Conservation (phyloP, 352 stramenopile species). For the Plasmopara muralis region DNA sequence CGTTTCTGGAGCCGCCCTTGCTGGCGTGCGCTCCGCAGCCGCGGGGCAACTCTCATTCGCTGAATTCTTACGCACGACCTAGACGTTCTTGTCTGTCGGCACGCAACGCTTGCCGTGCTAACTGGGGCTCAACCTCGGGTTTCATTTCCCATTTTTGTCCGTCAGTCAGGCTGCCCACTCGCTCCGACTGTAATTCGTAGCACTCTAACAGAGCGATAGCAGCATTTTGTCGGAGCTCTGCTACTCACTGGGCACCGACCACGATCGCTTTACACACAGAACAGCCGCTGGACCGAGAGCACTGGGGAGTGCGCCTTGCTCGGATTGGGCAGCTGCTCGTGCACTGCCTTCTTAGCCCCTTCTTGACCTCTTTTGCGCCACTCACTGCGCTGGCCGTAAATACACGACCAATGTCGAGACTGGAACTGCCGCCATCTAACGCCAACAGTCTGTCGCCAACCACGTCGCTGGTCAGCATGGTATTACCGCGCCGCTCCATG, state of each 20-base stretch:
- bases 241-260: constrained; percentile 2
- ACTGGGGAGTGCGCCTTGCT: constrained; percentile 32
- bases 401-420: constrained; percentile 8
- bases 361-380: constrained; percentile 12
- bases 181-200: constrained; percentile 1
- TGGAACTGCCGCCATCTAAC: constrained; percentile 1
- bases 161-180: constrained; percentile 10
- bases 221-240: constrained; percentile 6
- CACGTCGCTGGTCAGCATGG: constrained; percentile 14
- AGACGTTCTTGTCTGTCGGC: constrained; percentile 20
- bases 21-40: constrained; percentile 13
- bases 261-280: constrained; percentile 11
- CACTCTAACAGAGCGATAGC: constrained; percentile 1
- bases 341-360: constrained; percentile 27
- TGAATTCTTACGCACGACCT: constrained; percentile 24
- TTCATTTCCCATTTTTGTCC: constrained; percentile 27
- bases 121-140: too few species aligned
- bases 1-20: constrained; percentile 2
- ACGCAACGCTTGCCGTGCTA: constrained; percentile 9
- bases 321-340: constrained; percentile 28
- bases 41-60: constrained; percentile 24
- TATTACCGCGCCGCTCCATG: constrained; percentile 18
- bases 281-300: constrained; percentile 14
- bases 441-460: constrained; percentile 5
- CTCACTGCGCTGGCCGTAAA: constrained; percentile 8